Base-by-base conservation (phyloP, 2,329 filamentous ascomycete species). In the Exophiala sideris region DNA sequence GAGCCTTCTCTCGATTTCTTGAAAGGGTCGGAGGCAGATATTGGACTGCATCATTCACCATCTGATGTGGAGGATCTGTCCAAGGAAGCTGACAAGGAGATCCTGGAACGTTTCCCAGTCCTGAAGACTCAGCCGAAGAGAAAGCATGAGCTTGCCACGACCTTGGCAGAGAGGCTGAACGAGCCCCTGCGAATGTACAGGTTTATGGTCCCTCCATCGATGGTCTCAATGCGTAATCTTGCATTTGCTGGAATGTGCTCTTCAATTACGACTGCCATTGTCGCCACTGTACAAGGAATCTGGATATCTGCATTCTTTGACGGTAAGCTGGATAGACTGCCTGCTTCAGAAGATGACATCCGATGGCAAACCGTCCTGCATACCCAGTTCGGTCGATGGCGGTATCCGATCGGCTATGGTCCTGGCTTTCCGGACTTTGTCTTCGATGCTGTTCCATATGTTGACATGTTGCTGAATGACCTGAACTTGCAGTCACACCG, bases 401-500 rank as follows among this genome's bases (percentile, higher is more conserved):
- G 87, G 32, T 87, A 87, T 64, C 82, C 85, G 1, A 77, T 73
- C 1, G 86, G 86, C 0, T 84, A 82, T 64, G 86, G 86, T 1
- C 75, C 73, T 35, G 77, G 75, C 64, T 76, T 79, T 53, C 84
- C 84, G 0, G 86, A 88, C 66, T 85, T 90, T 61, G 83, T 88
- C 16, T 91, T 91, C 65, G 89, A 94, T 67, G 80, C 79, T 0
- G 67, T 92, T 50, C 86, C 87, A 3, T 94, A 90, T 65, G 66
- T 89, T n/a, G 88, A 91, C 68, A 65, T 86, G 65, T 67, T 92
- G 65, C 65, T 88, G 57, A 70, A 71, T 1, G 88, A 92, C 67
- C 62, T 91, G 52, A 86, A 82, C 0, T 67, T 91, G 51, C 71
- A 77, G 12, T 71, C 71, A 0, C 57, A 59, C 54, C 61, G 73